These are phyloP conservation scores for Dendrobium huoshanense DNA, from an alignment of 106 monocot species.

Conservation along the genomic window DNA sequence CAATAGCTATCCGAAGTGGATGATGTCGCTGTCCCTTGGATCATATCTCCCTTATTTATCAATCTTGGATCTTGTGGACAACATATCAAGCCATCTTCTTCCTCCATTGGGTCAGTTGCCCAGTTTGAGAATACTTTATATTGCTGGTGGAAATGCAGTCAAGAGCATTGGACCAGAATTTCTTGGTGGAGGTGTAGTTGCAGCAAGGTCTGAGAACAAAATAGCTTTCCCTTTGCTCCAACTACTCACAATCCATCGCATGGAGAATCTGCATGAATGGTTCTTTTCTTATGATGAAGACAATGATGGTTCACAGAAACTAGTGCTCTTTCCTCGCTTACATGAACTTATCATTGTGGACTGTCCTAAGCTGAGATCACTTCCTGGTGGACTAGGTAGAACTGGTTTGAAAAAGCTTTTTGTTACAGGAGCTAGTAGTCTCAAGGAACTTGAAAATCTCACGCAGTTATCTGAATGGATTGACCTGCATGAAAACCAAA, in stretches of 20 bases:
- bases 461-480: background rate
- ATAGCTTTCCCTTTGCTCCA: conserved; percentile 24
- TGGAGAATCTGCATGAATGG: conserved; percentile 36
- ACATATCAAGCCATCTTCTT: background rate
- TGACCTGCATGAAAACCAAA: background rate
- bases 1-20: conserved; percentile 6
- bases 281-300: conserved; percentile 5
- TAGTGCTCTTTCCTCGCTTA: conserved; percentile 6
- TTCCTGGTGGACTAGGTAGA: conserved; percentile 13
- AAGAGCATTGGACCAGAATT: conserved; percentile 12
- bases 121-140: background rate
- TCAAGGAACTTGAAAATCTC: conserved; percentile 13
- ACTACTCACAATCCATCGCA: conserved; percentile 1
- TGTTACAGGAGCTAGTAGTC: background rate
- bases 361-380: conserved; percentile 20
- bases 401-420: conserved; percentile 10
- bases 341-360: background rate
- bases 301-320: background rate
- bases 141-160: conserved; percentile 2
- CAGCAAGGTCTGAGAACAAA: background rate
- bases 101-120: conserved; percentile 12
- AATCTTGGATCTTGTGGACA: background rate
- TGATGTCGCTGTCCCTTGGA: conserved; percentile 1
- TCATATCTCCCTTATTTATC: conserved; percentile 2
- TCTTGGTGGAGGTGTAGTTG: background rate